Evolutionary conservation across 2,329 filamentous ascomycete genomes (phyloP), one percentile per base, ranked within the genome.

Genomic region (Fusarium globosum): DNA sequence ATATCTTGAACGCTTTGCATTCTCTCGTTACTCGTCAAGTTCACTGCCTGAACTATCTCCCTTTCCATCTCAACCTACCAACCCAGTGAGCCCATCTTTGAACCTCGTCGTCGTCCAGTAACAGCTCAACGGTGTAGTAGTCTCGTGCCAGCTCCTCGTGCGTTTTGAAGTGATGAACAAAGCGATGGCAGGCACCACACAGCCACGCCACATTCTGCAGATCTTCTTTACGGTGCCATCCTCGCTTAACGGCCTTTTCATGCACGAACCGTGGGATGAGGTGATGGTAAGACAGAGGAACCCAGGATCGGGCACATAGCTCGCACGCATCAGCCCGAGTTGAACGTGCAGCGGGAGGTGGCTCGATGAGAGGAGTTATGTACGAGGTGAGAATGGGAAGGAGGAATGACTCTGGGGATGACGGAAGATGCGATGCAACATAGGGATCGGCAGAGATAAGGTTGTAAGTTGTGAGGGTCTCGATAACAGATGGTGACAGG

Each of bases 201-300:
- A 97, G 82, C 94, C 94, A 97, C 18, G 94, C 94, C 26, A 96
- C 94, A 79, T 91, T 94, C 77, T 93, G 90, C 81, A 97, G 80
- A 82, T 91, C 89, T 80, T 93, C 93, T 71, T 90, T 89, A 7
- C 88, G 87, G 83, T 95, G 93, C 94, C 94, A 97, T 2, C 92
- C 92, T 46, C 93, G 86, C 85, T 93, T 94, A 43, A 94, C 80
- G 7, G 89, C 93, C 79, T 94, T 94, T 13, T 88, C 90, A 81
- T 97, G 94, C 67, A 94, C 91, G 48, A 89, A 88, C 45, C 90
- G 88, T n/a, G 94, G 94, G 61, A 97, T 95, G 48, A 97, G 84
- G 83, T 97, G 94, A 79, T 97, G 94, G 80, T 96, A 97, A 2
- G 92, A 93, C 69, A 96, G 82, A 14, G 90, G 89, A 28, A 96